Base-by-base conservation (phyloP, 2,329 filamentous ascomycete genomes). In the Juglanconis oblonga region DNA sequence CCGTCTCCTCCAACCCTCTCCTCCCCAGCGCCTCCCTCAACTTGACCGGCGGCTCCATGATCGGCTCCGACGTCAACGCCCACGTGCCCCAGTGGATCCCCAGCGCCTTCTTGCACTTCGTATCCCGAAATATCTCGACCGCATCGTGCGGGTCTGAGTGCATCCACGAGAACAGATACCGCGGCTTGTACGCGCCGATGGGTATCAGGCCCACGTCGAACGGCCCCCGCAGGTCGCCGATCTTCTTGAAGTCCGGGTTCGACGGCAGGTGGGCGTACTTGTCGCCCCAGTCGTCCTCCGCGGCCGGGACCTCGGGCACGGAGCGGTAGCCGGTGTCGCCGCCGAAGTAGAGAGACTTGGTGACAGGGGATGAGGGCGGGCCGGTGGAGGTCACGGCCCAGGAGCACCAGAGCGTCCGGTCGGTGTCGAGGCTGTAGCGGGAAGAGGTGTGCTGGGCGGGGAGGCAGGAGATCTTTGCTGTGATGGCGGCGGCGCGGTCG, bases 51-150 rank as follows among this genome's bases (percentile, higher is more conserved):
- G 94, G 94, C 76, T 97, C 92, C 59, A 93, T 72, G 1, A 96
- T 89, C 61, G 93, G 89, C 74, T 98, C 94, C 62, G 86, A 81
- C 0, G 93, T 97, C 66, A 97, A 74, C 0, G 91, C 87, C 92
- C 93, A 97, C 0, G 90, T 88, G 2, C 92, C 93, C 92, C 93
- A 97, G 71, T 97, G 94, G 67, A 97, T 97, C 1, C 86, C 93
- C 77, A 97, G 81, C 29, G 92, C 93, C 17, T 77, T 79, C 67
- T 84, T 80, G 77, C 93, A 97, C 66, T 82, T 83, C 1, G 91
- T 96, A 67, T 97, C 93, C 6, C 80, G 74, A 73, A 97, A 97
- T 67, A 98, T 97, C 68, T 95, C 91, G 42, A 97, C 92, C 0
- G 88, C 85, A 71, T 98, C 94, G 66, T 86, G 87, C 0, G 94